Evolutionary conservation across 208 protist genomes (phyloP).

Genomic region (Trypanosoma cruzi): DNA sequence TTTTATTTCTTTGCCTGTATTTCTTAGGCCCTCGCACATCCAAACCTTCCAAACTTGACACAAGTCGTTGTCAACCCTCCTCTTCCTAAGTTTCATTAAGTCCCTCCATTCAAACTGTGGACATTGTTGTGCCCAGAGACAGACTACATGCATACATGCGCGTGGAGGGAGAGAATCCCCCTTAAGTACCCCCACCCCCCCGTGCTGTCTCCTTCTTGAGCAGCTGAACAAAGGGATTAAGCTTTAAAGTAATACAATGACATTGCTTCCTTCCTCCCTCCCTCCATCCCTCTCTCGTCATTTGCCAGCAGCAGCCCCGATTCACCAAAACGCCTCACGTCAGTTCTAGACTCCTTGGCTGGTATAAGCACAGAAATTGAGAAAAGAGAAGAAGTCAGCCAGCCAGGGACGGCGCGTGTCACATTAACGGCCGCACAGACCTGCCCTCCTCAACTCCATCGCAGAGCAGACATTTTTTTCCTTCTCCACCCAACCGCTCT

Average conservation of each 20-base stretch:
- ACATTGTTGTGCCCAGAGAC: not conserved
- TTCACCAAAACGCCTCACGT: not conserved
- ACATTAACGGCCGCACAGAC: not conserved
- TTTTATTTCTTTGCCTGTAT: not conserved
- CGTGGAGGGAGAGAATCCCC: not conserved
- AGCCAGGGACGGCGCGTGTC: not conserved
- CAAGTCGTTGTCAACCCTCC: not conserved
- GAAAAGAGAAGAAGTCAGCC: not conserved
- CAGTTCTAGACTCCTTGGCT: not conserved
- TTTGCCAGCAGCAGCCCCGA: not conserved
- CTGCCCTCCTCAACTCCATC: not conserved
- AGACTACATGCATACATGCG: not conserved
- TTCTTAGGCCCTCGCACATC: not conserved
- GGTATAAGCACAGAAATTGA: not conserved
- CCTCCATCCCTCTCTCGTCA: not conserved
- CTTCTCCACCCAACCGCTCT: not conserved
- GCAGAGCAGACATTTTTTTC: not conserved
- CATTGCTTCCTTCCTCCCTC: not conserved
- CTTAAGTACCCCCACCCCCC: not conserved
- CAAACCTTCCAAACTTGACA: not conserved
- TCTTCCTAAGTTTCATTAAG: not conserved
- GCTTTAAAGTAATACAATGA: not conserved
- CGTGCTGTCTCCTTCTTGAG: conserved; percentile 24
- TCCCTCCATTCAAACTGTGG: not conserved
- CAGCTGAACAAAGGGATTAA: not conserved